Base-by-base conservation (phyloP, 2,329 filamentous ascomycete species). In the Fusarium sp. region DNA sequence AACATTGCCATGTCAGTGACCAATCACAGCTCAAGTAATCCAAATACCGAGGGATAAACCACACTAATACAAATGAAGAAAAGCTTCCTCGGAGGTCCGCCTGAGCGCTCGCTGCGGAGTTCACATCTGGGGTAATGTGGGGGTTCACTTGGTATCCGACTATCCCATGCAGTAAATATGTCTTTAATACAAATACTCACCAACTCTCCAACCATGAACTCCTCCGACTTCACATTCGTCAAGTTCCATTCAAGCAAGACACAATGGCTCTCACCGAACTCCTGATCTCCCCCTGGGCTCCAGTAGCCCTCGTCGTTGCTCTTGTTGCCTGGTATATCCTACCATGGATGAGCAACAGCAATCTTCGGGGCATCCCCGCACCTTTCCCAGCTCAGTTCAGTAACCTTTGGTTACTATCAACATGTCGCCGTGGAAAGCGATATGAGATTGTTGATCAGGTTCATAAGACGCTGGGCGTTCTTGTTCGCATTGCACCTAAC, bases 401-500 rank as follows among this genome's bases (percentile, higher is more conserved):
- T 39, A 93, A 94, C 70, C 80, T 96, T 17, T 97, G 94, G 94
- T 84, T 97, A 15, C 77, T 97, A 46, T 80, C 82, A 4, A 85
- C 88, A 29, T 82, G 82, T 58, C 88, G 94, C 3, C 83, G 85
- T 10, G 93, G 93, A 4, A 83, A 84, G 42, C 83, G 91, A 2
- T 93, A 87, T 70, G 70, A 81, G 27, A 80, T 83, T 8, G 89
- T 97, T 17, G 84, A 97, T 71, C 78, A 88, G 25, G 84, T 87
- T 5, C 94, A 97, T 78, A 87, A 91, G 81, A 91, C 89, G 73
- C 80, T 91, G 48, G 94, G 94, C 17, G 89, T 88, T 29, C 78
- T 97, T 4, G 90, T 97, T 23, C 87, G 94, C 40, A 91, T 97
- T 70, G 91, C 93, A 72, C 94, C 94, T 3, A 88, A 94, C 74